A percentile compares a stretch with the other conserved stretches of the same genome.
These are phyloP conservation scores for Circinella minor DNA, from an alignment of 371 early-diverging fungal species.

Conservation along the genomic window DNA sequence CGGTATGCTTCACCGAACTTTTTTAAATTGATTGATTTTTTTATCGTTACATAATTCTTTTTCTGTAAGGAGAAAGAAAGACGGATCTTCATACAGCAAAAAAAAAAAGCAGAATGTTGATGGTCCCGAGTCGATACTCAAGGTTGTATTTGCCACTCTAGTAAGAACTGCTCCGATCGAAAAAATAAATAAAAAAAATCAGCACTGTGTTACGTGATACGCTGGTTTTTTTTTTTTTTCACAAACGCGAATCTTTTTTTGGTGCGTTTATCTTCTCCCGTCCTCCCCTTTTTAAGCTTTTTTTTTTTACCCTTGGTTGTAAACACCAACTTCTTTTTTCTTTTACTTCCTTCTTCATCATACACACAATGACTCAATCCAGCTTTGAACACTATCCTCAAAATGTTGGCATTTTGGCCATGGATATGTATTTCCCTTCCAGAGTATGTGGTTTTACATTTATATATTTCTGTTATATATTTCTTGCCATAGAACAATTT, in stretches of 20 bases:
- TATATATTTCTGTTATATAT: too few relatives aligned
- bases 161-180: neutral
- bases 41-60: too few relatives aligned
- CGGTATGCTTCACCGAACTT: too few relatives aligned
- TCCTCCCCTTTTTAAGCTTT: constrained; percentile 12
- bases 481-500: too few relatives aligned
- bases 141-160: too few relatives aligned
- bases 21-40: too few relatives aligned
- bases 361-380: constrained; percentile 37
- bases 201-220: too few relatives aligned
- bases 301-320: constrained; percentile 4
- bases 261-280: neutral
- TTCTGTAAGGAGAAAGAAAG: too few relatives aligned
- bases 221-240: neutral
- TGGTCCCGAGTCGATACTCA: too few relatives aligned
- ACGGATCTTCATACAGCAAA: too few relatives aligned
- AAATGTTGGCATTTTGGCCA: constrained; percentile 92
- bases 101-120: neutral
- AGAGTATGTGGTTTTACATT: constrained; percentile 37
- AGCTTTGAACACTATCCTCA: constrained; percentile 59
- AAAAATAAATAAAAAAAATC: neutral
- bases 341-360: constrained; percentile 2
- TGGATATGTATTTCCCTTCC: constrained; percentile 93
- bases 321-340: neutral
- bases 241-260: neutral